Percentiles rank a stretch among this genome's conserved stretches.
Evolutionary conservation across 169 alveolate genomes (phyloP).

Genomic region (Babesia divergens): DNA sequence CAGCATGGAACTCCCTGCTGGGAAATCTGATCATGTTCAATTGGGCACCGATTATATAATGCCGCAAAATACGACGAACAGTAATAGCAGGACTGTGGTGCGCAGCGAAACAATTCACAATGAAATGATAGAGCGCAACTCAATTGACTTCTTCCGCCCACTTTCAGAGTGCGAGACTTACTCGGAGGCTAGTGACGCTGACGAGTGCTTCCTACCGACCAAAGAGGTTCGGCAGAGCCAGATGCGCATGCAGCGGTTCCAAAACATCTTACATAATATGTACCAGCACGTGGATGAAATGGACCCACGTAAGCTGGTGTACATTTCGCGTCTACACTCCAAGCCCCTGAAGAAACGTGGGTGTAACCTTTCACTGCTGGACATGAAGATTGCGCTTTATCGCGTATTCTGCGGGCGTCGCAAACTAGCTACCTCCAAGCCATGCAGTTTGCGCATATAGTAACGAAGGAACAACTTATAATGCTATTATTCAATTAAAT

Average conservation of each 20-base stretch:
- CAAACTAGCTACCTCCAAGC: conserved; percentile 13
- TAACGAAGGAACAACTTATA: too few species aligned
- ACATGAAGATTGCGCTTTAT: conserved; percentile 42
- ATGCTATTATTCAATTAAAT: too few species aligned
- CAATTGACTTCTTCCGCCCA: neutral
- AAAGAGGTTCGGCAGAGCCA: neutral
- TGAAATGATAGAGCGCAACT: neutral
- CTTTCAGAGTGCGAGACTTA: conserved; percentile 25
- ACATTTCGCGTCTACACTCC: conserved; percentile 50
- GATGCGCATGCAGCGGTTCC: conserved; percentile 6
- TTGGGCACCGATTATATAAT: conserved; percentile 9
- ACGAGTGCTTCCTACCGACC: neutral
- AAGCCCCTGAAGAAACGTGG: conserved; percentile 48
- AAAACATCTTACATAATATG: conserved; percentile 10
- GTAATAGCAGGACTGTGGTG: neutral
- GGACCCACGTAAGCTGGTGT: conserved; percentile 44
- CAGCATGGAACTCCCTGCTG: conserved; percentile 12
- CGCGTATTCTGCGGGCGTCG: conserved; percentile 60
- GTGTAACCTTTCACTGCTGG: conserved; percentile 27
- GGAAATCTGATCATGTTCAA: neutral
- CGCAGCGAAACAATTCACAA: neutral
- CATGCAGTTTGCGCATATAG: too few species aligned
- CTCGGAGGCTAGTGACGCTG: conserved; percentile 21
- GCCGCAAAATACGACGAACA: neutral
- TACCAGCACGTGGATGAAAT: conserved; percentile 1